phyloP scores from a whole-genome alignment of 495 filamentous ascomycete genomes.

The Cercophora sp. region DNA sequence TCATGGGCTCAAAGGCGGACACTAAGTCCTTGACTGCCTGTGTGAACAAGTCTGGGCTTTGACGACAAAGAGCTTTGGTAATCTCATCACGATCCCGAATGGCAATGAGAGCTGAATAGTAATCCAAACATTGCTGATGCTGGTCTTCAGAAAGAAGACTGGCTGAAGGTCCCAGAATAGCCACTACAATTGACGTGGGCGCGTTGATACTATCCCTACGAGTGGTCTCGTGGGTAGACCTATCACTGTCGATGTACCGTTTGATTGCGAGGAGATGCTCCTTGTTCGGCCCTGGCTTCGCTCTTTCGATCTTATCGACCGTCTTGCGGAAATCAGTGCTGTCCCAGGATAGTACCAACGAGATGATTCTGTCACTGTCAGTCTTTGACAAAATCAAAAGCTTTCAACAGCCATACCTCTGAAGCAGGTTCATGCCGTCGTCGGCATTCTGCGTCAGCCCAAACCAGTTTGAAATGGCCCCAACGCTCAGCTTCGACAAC shows the following conservation, averaged over 20 bases:
- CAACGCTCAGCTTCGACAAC: slow-evolving; percentile 60
- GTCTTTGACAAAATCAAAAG: not conserved
- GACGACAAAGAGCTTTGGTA: slow-evolving; percentile 51
- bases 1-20: slow-evolving; percentile 60
- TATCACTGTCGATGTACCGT: slow-evolving; percentile 40
- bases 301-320: slow-evolving; percentile 49
- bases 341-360: slow-evolving; percentile 58
- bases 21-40: slow-evolving; percentile 53
- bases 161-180: slow-evolving; percentile 43
- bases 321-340: slow-evolving; percentile 52
- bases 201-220: slow-evolving; percentile 36
- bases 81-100: slow-evolving; percentile 61
- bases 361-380: slow-evolving; percentile 52
- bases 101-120: slow-evolving; percentile 52
- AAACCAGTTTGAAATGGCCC: slow-evolving; percentile 62
- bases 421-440: slow-evolving; percentile 66
- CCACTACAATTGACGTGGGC: slow-evolving; percentile 45
- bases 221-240: slow-evolving; percentile 45
- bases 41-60: slow-evolving; percentile 57
- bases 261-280: slow-evolving; percentile 47
- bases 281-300: slow-evolving; percentile 43
- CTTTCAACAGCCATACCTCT: slow-evolving; percentile 39
- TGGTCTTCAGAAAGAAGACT: slow-evolving; percentile 43
- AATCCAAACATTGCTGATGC: slow-evolving; percentile 54
- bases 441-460: slow-evolving; percentile 55